These are phyloP conservation scores for Ganoderma sp. DNA, from an alignment of 1,284 basidiomycete genomes.

Conservation along the genomic window DNA sequence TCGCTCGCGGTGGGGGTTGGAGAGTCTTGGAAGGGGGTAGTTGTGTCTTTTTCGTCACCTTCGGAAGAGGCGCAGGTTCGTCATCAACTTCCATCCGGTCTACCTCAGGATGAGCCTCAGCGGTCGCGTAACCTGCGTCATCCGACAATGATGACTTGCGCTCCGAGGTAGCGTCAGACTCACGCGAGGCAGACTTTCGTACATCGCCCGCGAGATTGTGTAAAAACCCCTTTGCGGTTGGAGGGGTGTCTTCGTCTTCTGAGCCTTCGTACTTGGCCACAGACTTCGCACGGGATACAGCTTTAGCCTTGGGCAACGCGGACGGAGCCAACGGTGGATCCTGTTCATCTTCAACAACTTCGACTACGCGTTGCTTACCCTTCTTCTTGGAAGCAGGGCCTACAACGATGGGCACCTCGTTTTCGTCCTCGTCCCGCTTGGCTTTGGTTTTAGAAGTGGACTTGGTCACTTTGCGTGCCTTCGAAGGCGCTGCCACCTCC, in stretches of 20 bases:
- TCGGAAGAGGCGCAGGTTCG: slow-evolving; percentile 7
- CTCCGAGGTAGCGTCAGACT: slow-evolving; percentile 6
- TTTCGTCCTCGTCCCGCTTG: slow-evolving; percentile 22
- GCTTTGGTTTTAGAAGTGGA: slow-evolving; percentile 26
- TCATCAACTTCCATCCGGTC: slow-evolving; percentile 36
- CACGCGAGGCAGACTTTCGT: slow-evolving; percentile 18
- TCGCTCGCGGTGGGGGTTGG: not conserved
- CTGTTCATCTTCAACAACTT: slow-evolving; percentile 15
- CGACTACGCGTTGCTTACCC: slow-evolving; percentile 16
- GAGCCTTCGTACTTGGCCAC: slow-evolving; percentile 8
- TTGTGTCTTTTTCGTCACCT: not conserved
- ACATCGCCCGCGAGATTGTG: slow-evolving; percentile 15
- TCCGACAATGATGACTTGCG: slow-evolving; percentile 36
- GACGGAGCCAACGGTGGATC: slow-evolving; percentile 14
- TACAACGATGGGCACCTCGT: slow-evolving; percentile 2
- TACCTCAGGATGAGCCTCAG: slow-evolving; percentile 33
- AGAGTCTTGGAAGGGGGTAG: not conserved
- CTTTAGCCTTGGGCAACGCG: slow-evolving; percentile 22
- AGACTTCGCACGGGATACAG: slow-evolving; percentile 19
- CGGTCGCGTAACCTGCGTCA: slow-evolving; percentile 41
- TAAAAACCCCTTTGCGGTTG: not conserved
- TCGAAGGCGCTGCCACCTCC: slow-evolving; percentile 25
- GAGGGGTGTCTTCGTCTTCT: slow-evolving; percentile 12
- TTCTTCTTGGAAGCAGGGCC: slow-evolving; percentile 19
- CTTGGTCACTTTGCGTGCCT: slow-evolving; percentile 30